phyloP scores from a whole-genome alignment of 352 stramenopile genomes.

The Aphanomyces euteiches region DNA sequence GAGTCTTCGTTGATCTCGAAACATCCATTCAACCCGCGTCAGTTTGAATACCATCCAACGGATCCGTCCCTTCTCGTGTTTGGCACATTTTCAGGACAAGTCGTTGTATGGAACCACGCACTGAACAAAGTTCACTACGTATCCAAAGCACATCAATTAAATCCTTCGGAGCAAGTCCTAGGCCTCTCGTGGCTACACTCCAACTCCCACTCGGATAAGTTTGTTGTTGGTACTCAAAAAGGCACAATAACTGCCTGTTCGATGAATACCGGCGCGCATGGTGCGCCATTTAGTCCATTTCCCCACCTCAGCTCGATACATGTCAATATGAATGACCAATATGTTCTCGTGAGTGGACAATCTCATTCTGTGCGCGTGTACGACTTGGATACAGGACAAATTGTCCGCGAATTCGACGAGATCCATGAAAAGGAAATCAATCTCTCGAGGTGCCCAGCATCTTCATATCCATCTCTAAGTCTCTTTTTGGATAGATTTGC shows the following conservation, averaged over 20 bases:
- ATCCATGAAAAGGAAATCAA: slow-evolving; percentile 48
- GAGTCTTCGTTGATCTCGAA: slow-evolving; percentile 18
- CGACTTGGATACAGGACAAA: slow-evolving; percentile 26
- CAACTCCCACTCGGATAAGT: neutral
- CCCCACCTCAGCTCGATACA: slow-evolving; percentile 40
- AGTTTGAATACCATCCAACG: slow-evolving; percentile 13
- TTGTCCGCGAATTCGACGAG: slow-evolving; percentile 35
- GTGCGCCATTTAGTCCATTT: slow-evolving; percentile 22
- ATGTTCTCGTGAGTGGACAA: slow-evolving; percentile 38
- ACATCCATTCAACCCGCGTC: slow-evolving; percentile 1
- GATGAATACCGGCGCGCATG: neutral
- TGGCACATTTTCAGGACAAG: slow-evolving; percentile 18
- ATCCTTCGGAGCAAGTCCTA: slow-evolving; percentile 13
- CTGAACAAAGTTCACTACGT: slow-evolving; percentile 1
- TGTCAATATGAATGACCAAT: slow-evolving; percentile 36
- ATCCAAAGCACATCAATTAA: slow-evolving; percentile 12
- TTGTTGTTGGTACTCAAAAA: slow-evolving; percentile 7
- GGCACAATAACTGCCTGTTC: neutral
- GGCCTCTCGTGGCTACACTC: slow-evolving; percentile 14
- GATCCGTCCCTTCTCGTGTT: slow-evolving; percentile 16
- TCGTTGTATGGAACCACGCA: slow-evolving; percentile 19
- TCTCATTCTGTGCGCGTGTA: slow-evolving; percentile 33
- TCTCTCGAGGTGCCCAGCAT: slow-evolving; percentile 33
- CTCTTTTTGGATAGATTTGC: slow-evolving; percentile 31
- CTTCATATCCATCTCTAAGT: no score